Conservation (phyloP, 2,329 filamentous ascomycete genomes). For the Kalmusia sp. region DNA sequence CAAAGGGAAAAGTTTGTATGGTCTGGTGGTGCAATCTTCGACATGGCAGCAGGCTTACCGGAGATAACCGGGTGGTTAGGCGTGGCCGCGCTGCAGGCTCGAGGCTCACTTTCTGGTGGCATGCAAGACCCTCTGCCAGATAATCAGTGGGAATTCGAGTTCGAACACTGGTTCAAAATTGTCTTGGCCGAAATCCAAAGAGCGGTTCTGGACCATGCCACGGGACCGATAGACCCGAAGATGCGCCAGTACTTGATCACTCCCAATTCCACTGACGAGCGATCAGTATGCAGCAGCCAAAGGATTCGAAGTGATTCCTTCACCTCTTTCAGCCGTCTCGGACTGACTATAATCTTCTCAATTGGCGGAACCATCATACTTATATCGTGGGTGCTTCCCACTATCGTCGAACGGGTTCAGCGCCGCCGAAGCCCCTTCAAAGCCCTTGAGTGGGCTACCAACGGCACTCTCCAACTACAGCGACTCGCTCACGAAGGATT, state of each 20-base stretch:
- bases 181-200: not conserved
- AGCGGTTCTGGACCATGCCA: not conserved
- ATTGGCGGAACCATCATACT: not conserved
- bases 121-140: constrained; percentile 20
- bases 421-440: not conserved
- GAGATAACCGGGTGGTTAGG: too few species aligned
- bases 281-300: not conserved
- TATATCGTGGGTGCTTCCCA: not conserved
- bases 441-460: constrained; percentile 10
- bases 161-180: constrained; percentile 18
- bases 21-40: too few species aligned
- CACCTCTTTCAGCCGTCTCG: not conserved
- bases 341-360: not conserved
- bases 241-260: not conserved
- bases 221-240: not conserved
- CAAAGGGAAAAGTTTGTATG: too few species aligned
- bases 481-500: constrained; percentile 19
- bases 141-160: constrained; percentile 41
- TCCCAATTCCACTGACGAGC: not conserved
- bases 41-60: too few species aligned
- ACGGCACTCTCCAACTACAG: constrained; percentile 21
- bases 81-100: not conserved
- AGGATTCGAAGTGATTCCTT: not conserved
- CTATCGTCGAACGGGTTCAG: not conserved
- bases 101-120: not conserved